Percentiles rank a stretch among this genome's conserved stretches.
Evolutionary conservation across 2,329 filamentous ascomycete genomes (phyloP).

Genomic region (Stromatinia cepivora): DNA sequence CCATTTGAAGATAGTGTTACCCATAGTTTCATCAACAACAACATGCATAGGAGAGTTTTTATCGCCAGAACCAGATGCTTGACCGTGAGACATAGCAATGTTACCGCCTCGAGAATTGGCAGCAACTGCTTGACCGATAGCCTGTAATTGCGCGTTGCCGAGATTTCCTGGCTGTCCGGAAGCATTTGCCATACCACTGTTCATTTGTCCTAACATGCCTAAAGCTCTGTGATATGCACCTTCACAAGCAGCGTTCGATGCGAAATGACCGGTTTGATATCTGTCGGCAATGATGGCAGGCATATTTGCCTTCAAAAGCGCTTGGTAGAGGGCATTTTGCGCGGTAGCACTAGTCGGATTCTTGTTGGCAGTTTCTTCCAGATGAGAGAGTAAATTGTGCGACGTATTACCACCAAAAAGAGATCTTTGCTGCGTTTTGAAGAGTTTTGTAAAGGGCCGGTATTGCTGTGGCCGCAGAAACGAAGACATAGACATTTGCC

Average conservation of each 20-base stretch:
- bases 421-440: slow-evolving; percentile 31
- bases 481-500: slow-evolving; percentile 34
- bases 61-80: slow-evolving; percentile 59
- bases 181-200: slow-evolving; percentile 31
- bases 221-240: slow-evolving; percentile 77
- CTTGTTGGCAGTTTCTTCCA: slow-evolving; percentile 90
- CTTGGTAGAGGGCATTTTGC: slow-evolving; percentile 92
- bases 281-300: slow-evolving; percentile 88
- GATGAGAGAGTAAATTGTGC: slow-evolving; percentile 71
- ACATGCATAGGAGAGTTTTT: slow-evolving; percentile 91
- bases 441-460: slow-evolving; percentile 22
- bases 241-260: slow-evolving; percentile 75
- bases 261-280: slow-evolving; percentile 83
- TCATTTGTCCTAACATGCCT: slow-evolving; percentile 53
- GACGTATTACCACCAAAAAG: slow-evolving; percentile 41
- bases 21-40: slow-evolving; percentile 86
- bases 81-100: slow-evolving; percentile 52
- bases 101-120: slow-evolving; percentile 69
- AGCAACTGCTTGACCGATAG: slow-evolving; percentile 78
- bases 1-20: slow-evolving; percentile 83
- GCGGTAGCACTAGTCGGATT: slow-evolving; percentile 84
- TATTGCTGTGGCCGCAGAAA: slow-evolving; percentile 28
- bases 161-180: slow-evolving; percentile 45
- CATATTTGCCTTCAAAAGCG: slow-evolving; percentile 88
- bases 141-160: slow-evolving; percentile 66